Evolutionary conservation across 306 rosid species (phyloP).

Genomic region (Ceratonia siliqua): DNA sequence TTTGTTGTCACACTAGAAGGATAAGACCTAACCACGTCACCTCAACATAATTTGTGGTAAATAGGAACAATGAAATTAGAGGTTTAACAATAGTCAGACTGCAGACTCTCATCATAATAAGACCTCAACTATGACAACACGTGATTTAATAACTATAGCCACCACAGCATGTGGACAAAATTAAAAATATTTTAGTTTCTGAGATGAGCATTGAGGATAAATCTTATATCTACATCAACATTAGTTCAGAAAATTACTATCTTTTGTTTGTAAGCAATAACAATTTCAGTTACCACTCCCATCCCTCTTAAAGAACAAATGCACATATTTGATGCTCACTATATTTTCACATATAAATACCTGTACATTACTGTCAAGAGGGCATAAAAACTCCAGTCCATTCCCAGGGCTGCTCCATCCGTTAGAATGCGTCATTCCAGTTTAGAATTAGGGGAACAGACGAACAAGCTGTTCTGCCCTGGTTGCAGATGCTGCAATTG

Average conservation of each 20-base stretch:
- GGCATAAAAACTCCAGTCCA: slow-evolving; percentile 49
- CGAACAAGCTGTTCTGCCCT: slow-evolving; percentile 57
- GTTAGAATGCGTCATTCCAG: slow-evolving; percentile 52
- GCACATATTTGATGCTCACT: not conserved
- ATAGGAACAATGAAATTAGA: too few relatives aligned
- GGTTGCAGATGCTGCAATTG: slow-evolving; percentile 57
- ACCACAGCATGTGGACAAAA: not conserved
- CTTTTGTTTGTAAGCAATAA: not conserved
- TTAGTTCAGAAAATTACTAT: not conserved
- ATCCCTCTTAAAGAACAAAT: not conserved
- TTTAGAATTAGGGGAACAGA: slow-evolving; percentile 54
- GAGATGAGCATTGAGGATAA: not conserved
- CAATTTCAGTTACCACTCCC: not conserved
- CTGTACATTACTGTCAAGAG: slow-evolving; percentile 67
- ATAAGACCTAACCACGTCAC: not conserved
- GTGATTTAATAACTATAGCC: not conserved
- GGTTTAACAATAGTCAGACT: too few relatives aligned
- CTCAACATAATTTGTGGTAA: too few relatives aligned
- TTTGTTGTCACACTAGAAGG: not conserved
- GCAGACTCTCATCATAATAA: too few relatives aligned
- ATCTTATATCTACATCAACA: not conserved
- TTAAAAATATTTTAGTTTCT: not conserved
- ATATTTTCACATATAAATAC: slow-evolving; percentile 41
- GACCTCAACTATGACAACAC: not conserved
- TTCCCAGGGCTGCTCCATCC: slow-evolving; percentile 45